Evolutionary conservation across 2,329 filamentous ascomycete genomes (phyloP).

Genomic region (Aspergillus fischeri): DNA sequence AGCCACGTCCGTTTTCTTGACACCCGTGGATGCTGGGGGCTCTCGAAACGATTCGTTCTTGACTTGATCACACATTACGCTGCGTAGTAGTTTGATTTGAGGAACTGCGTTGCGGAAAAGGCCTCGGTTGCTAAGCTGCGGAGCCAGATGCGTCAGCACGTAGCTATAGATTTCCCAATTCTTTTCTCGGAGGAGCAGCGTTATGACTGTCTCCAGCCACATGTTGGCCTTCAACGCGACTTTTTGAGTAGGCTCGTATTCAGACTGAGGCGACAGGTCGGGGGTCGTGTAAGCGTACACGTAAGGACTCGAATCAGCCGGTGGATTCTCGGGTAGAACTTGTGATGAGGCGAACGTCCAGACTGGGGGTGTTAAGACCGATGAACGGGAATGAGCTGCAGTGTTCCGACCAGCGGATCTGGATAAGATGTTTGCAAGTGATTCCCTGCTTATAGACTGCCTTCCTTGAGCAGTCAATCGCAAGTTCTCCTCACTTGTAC

Average conservation of each 20-base stretch:
- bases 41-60: constrained; percentile 73
- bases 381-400: constrained; percentile 28
- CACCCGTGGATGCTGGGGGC: constrained; percentile 70
- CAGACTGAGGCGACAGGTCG: constrained; percentile 26
- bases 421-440: constrained; percentile 23
- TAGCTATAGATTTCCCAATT: constrained; percentile 95
- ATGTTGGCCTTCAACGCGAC: constrained; percentile 55
- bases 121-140: constrained; percentile 84
- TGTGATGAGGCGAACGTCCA: constrained; percentile 57
- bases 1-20: constrained; percentile 83
- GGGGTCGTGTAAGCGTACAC: constrained; percentile 47
- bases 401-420: constrained; percentile 31
- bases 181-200: constrained; percentile 67
- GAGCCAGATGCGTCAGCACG: constrained; percentile 76
- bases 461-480: constrained; percentile 24
- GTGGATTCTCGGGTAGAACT: constrained; percentile 52
- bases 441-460: constrained; percentile 27
- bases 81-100: constrained; percentile 72
- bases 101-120: constrained; percentile 71
- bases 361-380: constrained; percentile 42
- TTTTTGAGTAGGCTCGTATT: constrained; percentile 26
- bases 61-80: constrained; percentile 76
- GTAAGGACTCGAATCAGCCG: constrained; percentile 45
- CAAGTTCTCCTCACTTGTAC: constrained; percentile 35
- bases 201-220: constrained; percentile 75